Evolutionary conservation across 1,284 basidiomycete genomes (phyloP).

Genomic region (Dichomitus squalens): DNA sequence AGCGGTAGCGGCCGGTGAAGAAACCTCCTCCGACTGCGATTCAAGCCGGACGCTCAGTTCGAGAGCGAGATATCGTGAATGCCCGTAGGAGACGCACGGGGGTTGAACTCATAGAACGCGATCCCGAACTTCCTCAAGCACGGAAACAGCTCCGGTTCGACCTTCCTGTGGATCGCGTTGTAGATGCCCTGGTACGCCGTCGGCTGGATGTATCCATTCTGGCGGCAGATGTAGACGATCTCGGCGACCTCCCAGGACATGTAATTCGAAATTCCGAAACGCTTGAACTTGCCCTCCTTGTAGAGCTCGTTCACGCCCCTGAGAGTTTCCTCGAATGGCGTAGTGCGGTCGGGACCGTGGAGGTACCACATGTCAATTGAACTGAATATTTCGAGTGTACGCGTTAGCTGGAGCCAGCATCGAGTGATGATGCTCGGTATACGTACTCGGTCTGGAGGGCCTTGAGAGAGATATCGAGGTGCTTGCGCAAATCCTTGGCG

Average conservation of each 20-base stretch:
- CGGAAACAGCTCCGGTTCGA: slow-evolving; percentile 65
- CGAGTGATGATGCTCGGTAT: background rate
- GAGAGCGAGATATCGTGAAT: too few relatives aligned
- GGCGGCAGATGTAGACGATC: slow-evolving; percentile 57
- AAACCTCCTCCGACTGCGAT: slow-evolving; percentile 39
- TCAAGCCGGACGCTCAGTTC: background rate
- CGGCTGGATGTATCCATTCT: slow-evolving; percentile 61
- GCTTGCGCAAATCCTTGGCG: slow-evolving; percentile 41
- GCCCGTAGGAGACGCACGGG: slow-evolving; percentile 35
- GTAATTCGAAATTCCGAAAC: slow-evolving; percentile 58
- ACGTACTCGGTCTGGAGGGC: slow-evolving; percentile 50
- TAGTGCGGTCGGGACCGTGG: slow-evolving; percentile 54
- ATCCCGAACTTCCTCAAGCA: slow-evolving; percentile 65
- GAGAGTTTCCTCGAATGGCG: slow-evolving; percentile 49
- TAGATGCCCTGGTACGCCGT: slow-evolving; percentile 72
- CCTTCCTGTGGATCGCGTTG: slow-evolving; percentile 51
- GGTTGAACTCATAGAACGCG: slow-evolving; percentile 62
- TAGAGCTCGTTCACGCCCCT: slow-evolving; percentile 51
- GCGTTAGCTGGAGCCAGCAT: too few relatives aligned
- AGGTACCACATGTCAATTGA: slow-evolving; percentile 53
- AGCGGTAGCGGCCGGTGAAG: slow-evolving; percentile 39
- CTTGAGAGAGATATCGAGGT: slow-evolving; percentile 46
- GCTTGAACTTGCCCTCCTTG: slow-evolving; percentile 47
- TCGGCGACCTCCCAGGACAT: slow-evolving; percentile 64
- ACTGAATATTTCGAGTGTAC: background rate